Percentiles rank a stretch among this genome's conserved stretches.
Conservation (phyloP, 2,329 filamentous ascomycete species). For the Coniochaeta pulveracea region DNA sequence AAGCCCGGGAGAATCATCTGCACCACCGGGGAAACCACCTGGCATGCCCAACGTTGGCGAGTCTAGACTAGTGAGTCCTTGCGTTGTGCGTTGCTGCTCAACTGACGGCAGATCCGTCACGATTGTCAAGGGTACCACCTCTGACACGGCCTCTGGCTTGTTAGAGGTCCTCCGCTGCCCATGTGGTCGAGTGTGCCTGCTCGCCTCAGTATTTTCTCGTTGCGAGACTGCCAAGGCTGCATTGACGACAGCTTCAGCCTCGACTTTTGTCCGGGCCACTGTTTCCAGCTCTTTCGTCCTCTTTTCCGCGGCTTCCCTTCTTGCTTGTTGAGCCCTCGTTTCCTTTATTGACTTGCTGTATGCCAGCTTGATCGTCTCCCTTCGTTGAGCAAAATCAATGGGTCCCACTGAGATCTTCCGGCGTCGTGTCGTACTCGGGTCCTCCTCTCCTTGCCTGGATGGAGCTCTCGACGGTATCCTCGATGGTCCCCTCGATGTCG, state of each 20-base stretch:
- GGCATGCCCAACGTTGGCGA: slow-evolving; percentile 59
- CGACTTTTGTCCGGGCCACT: slow-evolving; percentile 29
- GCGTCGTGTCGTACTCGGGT: slow-evolving; percentile 24
- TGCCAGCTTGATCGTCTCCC: slow-evolving; percentile 73
- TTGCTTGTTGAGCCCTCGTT: slow-evolving; percentile 49
- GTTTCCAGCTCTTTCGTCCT: slow-evolving; percentile 38
- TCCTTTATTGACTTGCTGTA: slow-evolving; percentile 77
- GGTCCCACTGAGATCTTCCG: slow-evolving; percentile 55
- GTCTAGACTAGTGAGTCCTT: slow-evolving; percentile 25
- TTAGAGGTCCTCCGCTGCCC: background rate
- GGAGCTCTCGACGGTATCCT: background rate
- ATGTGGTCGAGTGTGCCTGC: background rate
- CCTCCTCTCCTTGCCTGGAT: slow-evolving; percentile 17
- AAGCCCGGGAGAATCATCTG: slow-evolving; percentile 15
- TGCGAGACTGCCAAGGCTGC: slow-evolving; percentile 15
- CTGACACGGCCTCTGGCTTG: too few relatives aligned
- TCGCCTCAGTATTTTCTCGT: background rate
- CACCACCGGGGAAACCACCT: slow-evolving; percentile 42
- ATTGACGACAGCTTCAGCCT: slow-evolving; percentile 20
- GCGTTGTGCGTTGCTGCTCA: slow-evolving; percentile 5
- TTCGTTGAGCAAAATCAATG: slow-evolving; percentile 74
- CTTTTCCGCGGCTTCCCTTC: slow-evolving; percentile 41
- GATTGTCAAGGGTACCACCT: slow-evolving; percentile 9
- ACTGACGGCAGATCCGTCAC: slow-evolving; percentile 6
- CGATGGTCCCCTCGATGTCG: slow-evolving; percentile 13